Base-by-base conservation (phyloP, 805 yeast species). In the Teunomyces pallodes region DNA sequence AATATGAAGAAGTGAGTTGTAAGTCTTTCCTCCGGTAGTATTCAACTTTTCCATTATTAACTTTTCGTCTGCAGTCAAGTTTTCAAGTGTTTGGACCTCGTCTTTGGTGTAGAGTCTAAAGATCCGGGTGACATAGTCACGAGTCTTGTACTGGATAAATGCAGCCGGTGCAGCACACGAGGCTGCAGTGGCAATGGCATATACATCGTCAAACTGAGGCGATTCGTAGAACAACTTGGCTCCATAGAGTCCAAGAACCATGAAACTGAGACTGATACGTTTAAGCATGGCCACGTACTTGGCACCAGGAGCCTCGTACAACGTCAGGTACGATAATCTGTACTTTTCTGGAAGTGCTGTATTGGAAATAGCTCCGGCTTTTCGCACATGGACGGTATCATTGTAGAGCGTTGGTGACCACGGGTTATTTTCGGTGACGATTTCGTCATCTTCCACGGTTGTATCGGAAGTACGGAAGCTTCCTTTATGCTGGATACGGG, bases 51-150 rank as follows among this genome's bases (percentile, higher is more conserved):
- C 91, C 40, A 87, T 66, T 7, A 88, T 72, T 45, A 88, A 65
- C 16, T 78, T 74, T 61, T 88, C 96, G 61, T 88, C 82, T 5
- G 66, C 58, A 12, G 77, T 68, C 55, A 89, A 70, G 57, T 77
- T 79, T 43, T 83, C 87, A 46, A 81, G 69, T 1, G 87, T 83
- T 60, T 87, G 91, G 58, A 77, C 70, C 3, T 78, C 75, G 13
- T 17, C 26, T 36, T 77, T 75, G 56, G 83, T 82, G 60, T 87
- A 88, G 17, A 88, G 70, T 40, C 96, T 67, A 67, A 80, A 87
- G 12, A 89, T 80, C 52, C 89, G 70, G 2, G 87, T 72, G 28
- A 89, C 96, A 54, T 85, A 86, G 46, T 87, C 83, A 30, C 74
- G 69, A 2, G 88, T 79, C 44, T 81, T 73, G 58, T 74, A 82